Conservation (phyloP, 257 asterid genomes). For the Jasminum sambac region DNA sequence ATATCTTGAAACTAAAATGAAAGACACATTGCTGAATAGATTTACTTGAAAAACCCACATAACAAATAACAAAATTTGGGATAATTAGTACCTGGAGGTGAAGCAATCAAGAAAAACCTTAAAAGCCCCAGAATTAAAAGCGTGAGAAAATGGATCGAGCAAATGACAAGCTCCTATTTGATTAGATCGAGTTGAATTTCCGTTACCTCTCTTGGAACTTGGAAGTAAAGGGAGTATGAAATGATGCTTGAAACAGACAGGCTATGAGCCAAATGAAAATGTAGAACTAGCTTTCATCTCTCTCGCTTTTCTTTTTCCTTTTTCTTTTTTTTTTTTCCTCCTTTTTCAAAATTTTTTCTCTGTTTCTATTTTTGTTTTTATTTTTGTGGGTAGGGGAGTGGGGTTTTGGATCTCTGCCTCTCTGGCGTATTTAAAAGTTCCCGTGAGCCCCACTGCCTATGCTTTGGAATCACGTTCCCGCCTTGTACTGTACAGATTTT, state of each 20-base stretch:
- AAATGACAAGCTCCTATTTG: constrained; percentile 22
- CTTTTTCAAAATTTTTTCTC: too few relatives aligned
- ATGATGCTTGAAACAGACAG: constrained; percentile 33
- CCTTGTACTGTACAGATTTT: constrained; percentile 40
- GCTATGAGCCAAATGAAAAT: neutral
- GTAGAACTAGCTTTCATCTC: neutral
- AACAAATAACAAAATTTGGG: constrained; percentile 17
- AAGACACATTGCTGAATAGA: neutral
- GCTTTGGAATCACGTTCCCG: constrained; percentile 66
- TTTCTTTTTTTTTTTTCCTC: neutral
- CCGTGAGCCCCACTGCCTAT: constrained; percentile 34
- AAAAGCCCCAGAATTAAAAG: neutral
- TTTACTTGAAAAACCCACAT: constrained; percentile 31
- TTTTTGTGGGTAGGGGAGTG: neutral
- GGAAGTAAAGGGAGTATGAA: constrained; percentile 35
- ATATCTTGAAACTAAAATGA: constrained; percentile 5
- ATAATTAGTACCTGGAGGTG: constrained; percentile 35
- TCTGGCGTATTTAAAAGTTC: constrained; percentile 5
- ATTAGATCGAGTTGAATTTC: constrained; percentile 24
- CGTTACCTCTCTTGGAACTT: constrained; percentile 28
- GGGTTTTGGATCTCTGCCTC: neutral
- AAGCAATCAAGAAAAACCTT: constrained; percentile 23
- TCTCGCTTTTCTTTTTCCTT: neutral
- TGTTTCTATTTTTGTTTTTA: neutral
- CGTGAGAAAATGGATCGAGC: constrained; percentile 21